A percentile compares a stretch with the other conserved stretches of the same genome.
Evolutionary conservation across 305 asterid genomes (phyloP).

Genomic region (Fraxinus ornus): DNA sequence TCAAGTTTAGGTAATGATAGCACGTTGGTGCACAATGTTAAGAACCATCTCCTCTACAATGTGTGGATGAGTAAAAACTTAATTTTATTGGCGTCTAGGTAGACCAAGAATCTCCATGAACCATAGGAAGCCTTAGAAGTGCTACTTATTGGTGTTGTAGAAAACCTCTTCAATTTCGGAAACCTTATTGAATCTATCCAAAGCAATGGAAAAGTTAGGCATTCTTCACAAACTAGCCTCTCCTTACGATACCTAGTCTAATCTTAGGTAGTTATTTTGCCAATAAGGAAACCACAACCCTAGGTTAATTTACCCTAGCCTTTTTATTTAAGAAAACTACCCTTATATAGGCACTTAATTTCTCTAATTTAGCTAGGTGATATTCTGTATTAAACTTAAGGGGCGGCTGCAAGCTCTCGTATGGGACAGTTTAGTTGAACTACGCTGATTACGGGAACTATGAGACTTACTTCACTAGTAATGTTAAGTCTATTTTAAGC

Average conservation of each 20-base stretch:
- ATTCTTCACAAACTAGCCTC: not conserved
- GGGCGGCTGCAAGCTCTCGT: not conserved
- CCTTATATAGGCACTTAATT: not conserved
- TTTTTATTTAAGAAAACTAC: not conserved
- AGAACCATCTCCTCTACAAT: not conserved
- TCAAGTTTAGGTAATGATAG: not conserved
- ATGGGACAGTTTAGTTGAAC: not conserved
- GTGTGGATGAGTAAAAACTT: not conserved
- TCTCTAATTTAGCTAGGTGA: not conserved
- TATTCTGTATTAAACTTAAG: not conserved
- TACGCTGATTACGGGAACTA: not conserved
- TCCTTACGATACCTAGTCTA: not conserved
- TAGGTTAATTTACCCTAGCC: not conserved
- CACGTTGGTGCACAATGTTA: not conserved
- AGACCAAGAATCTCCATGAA: not conserved
- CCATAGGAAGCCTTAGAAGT: not conserved
- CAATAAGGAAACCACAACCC: not conserved
- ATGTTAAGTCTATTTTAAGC: not conserved
- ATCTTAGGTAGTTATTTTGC: not conserved
- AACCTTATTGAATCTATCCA: not conserved
- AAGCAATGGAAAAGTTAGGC: not conserved
- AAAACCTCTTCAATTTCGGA: not conserved
- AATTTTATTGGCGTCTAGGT: not conserved
- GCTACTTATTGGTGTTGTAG: not conserved
- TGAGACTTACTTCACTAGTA: not conserved